Evolutionary conservation across 1,284 basidiomycete species (phyloP).

Genomic region (Hemileia vastatrix): DNA sequence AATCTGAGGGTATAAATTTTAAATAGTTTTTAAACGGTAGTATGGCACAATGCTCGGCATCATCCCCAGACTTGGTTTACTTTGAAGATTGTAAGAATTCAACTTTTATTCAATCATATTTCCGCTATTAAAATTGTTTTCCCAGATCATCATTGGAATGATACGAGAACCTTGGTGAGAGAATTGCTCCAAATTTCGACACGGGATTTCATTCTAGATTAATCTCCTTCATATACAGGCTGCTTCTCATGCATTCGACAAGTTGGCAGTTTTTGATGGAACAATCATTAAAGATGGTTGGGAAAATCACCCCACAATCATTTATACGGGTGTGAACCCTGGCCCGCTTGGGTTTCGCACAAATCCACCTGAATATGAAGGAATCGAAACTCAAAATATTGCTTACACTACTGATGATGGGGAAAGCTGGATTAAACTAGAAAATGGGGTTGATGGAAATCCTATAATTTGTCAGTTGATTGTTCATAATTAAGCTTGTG

Average conservation of each 20-base stretch:
- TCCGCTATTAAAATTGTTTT: background rate
- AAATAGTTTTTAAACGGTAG: slow-evolving; percentile 34
- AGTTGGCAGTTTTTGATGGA: slow-evolving; percentile 34
- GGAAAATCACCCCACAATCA: slow-evolving; percentile 27
- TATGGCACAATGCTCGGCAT: slow-evolving; percentile 30
- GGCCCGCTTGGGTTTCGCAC: slow-evolving; percentile 27
- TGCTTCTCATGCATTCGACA: slow-evolving; percentile 29
- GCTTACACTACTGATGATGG: slow-evolving; percentile 33
- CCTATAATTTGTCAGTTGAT: slow-evolving; percentile 28
- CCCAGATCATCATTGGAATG: slow-evolving; percentile 24
- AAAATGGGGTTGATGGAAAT: slow-evolving; percentile 27
- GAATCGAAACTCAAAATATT: slow-evolving; percentile 29
- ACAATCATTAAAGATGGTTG: slow-evolving; percentile 27
- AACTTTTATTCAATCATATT: background rate
- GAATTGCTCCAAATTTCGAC: background rate
- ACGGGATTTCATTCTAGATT: background rate
- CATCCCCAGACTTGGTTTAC: slow-evolving; percentile 24
- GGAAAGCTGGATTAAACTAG: slow-evolving; percentile 30
- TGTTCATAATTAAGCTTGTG: background rate
- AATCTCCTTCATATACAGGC: background rate
- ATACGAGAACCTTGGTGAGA: slow-evolving; percentile 27
- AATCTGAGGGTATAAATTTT: slow-evolving; percentile 15
- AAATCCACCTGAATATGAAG: slow-evolving; percentile 26
- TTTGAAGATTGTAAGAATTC: slow-evolving; percentile 24
- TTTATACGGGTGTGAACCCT: slow-evolving; percentile 30